Base-by-base conservation (phyloP, 805 yeast species). In the Candida vaughaniae region DNA sequence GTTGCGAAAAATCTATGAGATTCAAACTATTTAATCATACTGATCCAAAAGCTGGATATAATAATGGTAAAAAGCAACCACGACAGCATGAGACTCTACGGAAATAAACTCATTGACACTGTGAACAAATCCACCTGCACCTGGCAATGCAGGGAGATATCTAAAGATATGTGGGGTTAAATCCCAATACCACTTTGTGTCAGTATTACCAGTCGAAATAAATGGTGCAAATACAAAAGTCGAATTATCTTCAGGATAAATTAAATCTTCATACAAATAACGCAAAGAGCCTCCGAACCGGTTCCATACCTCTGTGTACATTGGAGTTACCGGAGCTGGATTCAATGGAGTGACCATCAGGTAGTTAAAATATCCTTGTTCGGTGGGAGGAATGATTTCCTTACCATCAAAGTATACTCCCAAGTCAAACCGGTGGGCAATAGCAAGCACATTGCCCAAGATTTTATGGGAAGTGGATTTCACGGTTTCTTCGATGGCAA, bases 401-500 rank as follows among this genome's bases (percentile, higher is more conserved):
- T 57, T 28, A 2, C 58, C 61, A 20, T 59, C 49, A 29, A 45
- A 48, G 6, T 48, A 33, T 12, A 63, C 39, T 0, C 74, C 77
- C 25, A 71, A 48, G 14, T 56, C 58, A 34, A 54, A 65, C 31
- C 58, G 56, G 3, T 51, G 29, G 0, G 77, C 73, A 28, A 70
- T 48, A 5, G 43, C 41, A 29, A 47, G 33, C 5, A 63, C 46
- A 29, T 67, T 53, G 2, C 36, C 36, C 22, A 65, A 39, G 15
- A 66, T 47, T 33, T 67, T 69, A 4, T 53, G 40, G 4, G 52
- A 45, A 1, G 66, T 62, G 22, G 52, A 45, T 3, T 47, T 49
- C 5, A 69, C 62, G 8, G 64, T 38, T 33, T 63, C 63, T 40
- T 71, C 79, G 14, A 72, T 49, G 2, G 77, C 71, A 31, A 73